Evolutionary conservation across 495 filamentous ascomycete genomes (phyloP).

Genomic region (Hyphodiscus hymeniophilus): DNA sequence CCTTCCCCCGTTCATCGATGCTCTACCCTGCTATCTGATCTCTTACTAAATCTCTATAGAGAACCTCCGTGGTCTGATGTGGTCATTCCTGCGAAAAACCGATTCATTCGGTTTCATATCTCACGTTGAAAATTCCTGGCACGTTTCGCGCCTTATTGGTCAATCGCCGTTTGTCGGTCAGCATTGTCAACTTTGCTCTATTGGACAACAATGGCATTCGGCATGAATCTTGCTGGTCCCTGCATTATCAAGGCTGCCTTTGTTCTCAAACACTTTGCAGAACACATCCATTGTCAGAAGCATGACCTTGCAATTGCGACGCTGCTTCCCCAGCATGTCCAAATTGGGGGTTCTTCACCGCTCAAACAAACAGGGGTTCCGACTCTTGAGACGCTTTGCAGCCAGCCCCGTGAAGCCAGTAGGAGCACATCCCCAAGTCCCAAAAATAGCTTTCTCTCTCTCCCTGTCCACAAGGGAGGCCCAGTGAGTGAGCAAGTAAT

Average conservation of each 20-base stretch:
- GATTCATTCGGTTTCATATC: neutral
- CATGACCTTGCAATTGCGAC: neutral
- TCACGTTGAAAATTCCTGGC: neutral
- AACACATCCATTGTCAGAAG: too few relatives aligned
- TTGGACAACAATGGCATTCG: neutral
- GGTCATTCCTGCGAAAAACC: neutral
- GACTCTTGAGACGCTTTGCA: conserved; percentile 16
- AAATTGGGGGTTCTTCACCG: conserved; percentile 14
- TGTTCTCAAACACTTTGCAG: conserved; percentile 14
- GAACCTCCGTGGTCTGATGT: too few relatives aligned
- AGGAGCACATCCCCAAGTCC: conserved; percentile 8
- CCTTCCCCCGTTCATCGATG: too few relatives aligned
- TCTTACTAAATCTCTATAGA: too few relatives aligned
- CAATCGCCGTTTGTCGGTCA: conserved; percentile 17
- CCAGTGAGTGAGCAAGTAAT: too few relatives aligned
- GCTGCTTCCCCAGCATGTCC: conserved; percentile 10
- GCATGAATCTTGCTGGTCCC: neutral
- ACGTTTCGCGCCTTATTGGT: conserved; percentile 6
- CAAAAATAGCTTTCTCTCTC: too few relatives aligned
- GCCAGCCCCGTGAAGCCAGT: conserved; percentile 13
- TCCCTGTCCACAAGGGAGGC: too few relatives aligned
- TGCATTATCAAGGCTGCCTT: neutral
- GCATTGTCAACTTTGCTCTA: neutral
- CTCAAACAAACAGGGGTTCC: conserved; percentile 23
- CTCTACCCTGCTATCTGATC: too few relatives aligned